phyloP scores from a whole-genome alignment of 768 basidiomycete genomes.

The Tricholoma flavovirens region DNA sequence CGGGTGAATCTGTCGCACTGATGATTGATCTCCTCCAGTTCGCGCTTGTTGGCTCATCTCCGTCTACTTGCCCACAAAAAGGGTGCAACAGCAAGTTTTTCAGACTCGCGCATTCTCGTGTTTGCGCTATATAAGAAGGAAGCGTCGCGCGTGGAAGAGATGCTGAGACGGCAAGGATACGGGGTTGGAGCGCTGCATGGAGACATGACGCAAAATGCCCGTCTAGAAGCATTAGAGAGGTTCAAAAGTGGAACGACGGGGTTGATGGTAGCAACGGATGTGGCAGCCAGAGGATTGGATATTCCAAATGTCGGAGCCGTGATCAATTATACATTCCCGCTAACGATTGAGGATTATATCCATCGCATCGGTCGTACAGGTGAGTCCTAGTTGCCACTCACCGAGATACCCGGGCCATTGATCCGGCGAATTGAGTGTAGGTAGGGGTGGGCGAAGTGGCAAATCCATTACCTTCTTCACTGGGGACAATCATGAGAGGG shows the following conservation, averaged over 20 bases:
- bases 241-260: slow-evolving; percentile 80
- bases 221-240: slow-evolving; percentile 79
- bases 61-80: slow-evolving; percentile 56
- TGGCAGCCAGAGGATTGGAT: slow-evolving; percentile 94
- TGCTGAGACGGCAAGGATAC: slow-evolving; percentile 68
- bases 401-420: slow-evolving; percentile 6
- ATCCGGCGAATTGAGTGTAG: slow-evolving; percentile 30
- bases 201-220: slow-evolving; percentile 80
- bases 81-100: slow-evolving; percentile 40
- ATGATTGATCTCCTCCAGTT: slow-evolving; percentile 29
- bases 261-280: slow-evolving; percentile 93
- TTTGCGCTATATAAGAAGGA: slow-evolving; percentile 99
- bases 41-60: slow-evolving; percentile 54
- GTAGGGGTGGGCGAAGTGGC: slow-evolving; percentile 85
- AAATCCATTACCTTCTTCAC: slow-evolving; percentile 97
- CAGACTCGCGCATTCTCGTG: slow-evolving; percentile 72
- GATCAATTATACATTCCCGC: slow-evolving; percentile 95
- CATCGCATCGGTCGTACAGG: slow-evolving; percentile 89
- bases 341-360: slow-evolving; percentile 92
- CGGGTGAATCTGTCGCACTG: not conserved
- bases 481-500: slow-evolving; percentile 77
- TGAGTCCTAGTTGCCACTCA: slow-evolving; percentile 22
- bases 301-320: slow-evolving; percentile 94
- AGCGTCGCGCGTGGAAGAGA: slow-evolving; percentile 82
- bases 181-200: slow-evolving; percentile 82